A percentile compares a stretch with the other conserved stretches of the same genome.
phyloP scores from a whole-genome alignment of 768 basidiomycete genomes.

The Baorangia bicolor region DNA sequence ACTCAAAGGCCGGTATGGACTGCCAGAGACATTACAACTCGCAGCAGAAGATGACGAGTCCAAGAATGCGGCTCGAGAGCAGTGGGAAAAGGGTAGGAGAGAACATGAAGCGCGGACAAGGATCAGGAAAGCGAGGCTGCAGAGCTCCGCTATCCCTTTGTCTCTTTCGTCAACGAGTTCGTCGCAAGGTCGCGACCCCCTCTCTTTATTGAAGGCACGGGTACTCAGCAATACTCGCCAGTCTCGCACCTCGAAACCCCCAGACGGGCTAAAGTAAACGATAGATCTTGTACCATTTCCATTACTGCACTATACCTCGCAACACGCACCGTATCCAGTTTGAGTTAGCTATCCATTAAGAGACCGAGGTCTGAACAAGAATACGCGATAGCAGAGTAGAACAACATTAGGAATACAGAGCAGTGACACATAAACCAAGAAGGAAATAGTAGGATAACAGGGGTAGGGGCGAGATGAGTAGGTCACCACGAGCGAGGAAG shows the following conservation, averaged over 20 bases:
- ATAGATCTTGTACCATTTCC: constrained; percentile 1
- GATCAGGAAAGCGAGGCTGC: constrained; percentile 49
- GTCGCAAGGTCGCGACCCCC: constrained; percentile 29
- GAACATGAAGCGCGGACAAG: constrained; percentile 44
- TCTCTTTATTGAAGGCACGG: constrained; percentile 50
- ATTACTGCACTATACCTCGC: constrained; percentile 12
- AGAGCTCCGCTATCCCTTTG: constrained; percentile 28
- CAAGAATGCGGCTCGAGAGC: constrained; percentile 57
- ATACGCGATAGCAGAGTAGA: constrained; percentile 54
- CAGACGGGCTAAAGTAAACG: constrained; percentile 19
- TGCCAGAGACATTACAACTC: constrained; percentile 67
- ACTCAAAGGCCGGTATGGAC: constrained; percentile 72
- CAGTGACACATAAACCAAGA: constrained; percentile 43
- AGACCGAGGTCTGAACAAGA: constrained; percentile 37
- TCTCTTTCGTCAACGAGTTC: constrained; percentile 17
- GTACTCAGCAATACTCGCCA: constrained; percentile 56
- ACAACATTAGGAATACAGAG: constrained; percentile 63
- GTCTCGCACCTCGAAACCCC: constrained; percentile 27
- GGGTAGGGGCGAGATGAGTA: constrained; percentile 30
- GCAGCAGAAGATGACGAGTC: constrained; percentile 63
- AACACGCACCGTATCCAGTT: constrained; percentile 11
- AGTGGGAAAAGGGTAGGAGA: constrained; percentile 56
- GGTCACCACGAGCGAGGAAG: constrained; percentile 23
- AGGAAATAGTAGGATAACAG: constrained; percentile 39
- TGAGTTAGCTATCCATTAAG: constrained; percentile 30